phyloP scores from a whole-genome alignment of 257 asterid genomes.

The Solanum pinnatisectum region DNA sequence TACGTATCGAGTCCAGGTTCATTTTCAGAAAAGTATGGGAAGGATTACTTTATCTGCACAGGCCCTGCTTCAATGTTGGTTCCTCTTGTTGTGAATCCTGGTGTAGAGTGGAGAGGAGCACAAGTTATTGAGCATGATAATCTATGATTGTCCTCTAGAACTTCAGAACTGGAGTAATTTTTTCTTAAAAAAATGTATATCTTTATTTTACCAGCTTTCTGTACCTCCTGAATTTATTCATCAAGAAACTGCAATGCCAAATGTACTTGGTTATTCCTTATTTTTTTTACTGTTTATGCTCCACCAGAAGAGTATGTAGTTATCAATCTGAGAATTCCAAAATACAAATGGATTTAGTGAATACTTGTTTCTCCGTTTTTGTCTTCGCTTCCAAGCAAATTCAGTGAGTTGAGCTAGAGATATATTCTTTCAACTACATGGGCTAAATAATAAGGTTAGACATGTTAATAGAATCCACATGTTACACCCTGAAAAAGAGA shows the following conservation, averaged over 20 bases:
- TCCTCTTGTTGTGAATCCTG: slow-evolving; percentile 61
- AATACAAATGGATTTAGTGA: background rate
- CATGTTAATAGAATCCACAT: background rate
- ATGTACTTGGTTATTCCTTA: background rate
- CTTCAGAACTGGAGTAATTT: background rate
- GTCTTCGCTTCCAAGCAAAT: background rate
- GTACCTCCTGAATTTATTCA: background rate
- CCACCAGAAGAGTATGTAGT: background rate
- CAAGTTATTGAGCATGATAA: slow-evolving; percentile 82
- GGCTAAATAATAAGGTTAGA: background rate
- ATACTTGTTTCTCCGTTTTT: background rate
- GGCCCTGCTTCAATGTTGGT: slow-evolving; percentile 72
- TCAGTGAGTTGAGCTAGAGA: background rate
- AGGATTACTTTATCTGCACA: slow-evolving; percentile 59
- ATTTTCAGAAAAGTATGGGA: slow-evolving; percentile 32
- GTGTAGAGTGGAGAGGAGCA: slow-evolving; percentile 90
- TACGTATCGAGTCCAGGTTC: slow-evolving; percentile 74
- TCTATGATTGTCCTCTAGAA: slow-evolving; percentile 22
- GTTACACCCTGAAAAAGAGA: background rate
- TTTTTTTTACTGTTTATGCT: background rate
- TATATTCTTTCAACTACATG: background rate
- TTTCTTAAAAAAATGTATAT: background rate
- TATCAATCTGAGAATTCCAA: background rate
- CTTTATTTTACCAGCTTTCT: background rate
- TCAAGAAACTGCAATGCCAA: background rate